These are phyloP conservation scores for Xerocomus potaroensis DNA, from an alignment of 768 basidiomycete species.

Conservation along the genomic window DNA sequence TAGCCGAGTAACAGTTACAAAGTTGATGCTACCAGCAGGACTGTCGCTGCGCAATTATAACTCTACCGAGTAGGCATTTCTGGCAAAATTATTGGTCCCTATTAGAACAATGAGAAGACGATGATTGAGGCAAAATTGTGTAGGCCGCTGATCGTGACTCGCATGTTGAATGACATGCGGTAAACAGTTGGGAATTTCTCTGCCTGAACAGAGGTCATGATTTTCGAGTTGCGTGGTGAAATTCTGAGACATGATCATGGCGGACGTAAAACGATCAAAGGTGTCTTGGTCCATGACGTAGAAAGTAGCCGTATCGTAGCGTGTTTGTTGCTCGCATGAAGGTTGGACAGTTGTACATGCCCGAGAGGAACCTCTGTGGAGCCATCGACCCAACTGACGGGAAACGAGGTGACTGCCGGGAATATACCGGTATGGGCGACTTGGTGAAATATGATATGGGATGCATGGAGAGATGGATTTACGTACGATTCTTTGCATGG, in stretches of 20 bases:
- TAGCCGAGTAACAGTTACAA: conserved; percentile 51
- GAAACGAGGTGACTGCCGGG: conserved; percentile 58
- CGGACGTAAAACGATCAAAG: conserved; percentile 57
- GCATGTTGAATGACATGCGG: conserved; percentile 61
- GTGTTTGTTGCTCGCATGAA: conserved; percentile 50
- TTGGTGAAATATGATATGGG: conserved; percentile 25
- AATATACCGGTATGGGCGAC: conserved; percentile 67
- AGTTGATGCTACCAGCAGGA: conserved; percentile 64
- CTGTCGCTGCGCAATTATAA: conserved; percentile 64
- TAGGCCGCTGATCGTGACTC: conserved; percentile 51
- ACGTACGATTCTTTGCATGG: conserved; percentile 51
- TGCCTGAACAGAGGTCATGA: conserved; percentile 59
- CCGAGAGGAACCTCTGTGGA: conserved; percentile 51
- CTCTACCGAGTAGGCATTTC: conserved; percentile 50
- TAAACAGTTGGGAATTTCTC: conserved; percentile 64
- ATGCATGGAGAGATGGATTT: not conserved
- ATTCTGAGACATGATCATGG: conserved; percentile 60
- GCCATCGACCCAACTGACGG: conserved; percentile 55
- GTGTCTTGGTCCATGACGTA: conserved; percentile 50
- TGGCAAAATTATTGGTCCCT: conserved; percentile 63
- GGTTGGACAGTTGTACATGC: conserved; percentile 42
- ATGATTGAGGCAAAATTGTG: not conserved
- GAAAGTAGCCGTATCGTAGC: conserved; percentile 57
- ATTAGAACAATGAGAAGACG: not conserved
- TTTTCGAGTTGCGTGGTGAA: conserved; percentile 67